A percentile compares a stretch with the other conserved stretches of the same genome.
phyloP scores from a whole-genome alignment of 2,329 filamentous ascomycete species.

The Microthyrium microscopicum region DNA sequence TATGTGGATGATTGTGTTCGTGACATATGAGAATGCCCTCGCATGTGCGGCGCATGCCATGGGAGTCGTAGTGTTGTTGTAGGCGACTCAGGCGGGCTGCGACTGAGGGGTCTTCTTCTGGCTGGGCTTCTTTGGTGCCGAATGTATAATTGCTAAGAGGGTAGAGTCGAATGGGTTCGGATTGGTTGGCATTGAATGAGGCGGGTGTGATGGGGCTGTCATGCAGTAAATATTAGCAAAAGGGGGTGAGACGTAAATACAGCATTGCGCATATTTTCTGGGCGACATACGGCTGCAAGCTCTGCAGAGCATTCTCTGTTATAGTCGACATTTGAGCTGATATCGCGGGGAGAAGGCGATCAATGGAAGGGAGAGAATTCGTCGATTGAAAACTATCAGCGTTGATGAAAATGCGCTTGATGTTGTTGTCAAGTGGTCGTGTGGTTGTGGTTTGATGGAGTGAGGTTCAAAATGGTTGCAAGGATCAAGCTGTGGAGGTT shows the following conservation, averaged over 20 bases:
- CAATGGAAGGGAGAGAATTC: no score
- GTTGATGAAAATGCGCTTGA: no score
- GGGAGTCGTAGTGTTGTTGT: slow-evolving; percentile 81
- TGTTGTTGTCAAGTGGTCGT: no score
- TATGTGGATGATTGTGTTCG: slow-evolving; percentile 97
- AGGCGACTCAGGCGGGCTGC: slow-evolving; percentile 80
- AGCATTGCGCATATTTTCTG: no score
- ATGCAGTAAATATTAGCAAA: slow-evolving; percentile 3
- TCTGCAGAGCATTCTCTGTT: slow-evolving; percentile 58
- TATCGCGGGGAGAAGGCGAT: no score
- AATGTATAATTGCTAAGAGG: slow-evolving; percentile 98
- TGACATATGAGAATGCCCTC: slow-evolving; percentile 96
- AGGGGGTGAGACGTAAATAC: neutral
- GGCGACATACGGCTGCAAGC: slow-evolving; percentile 44
- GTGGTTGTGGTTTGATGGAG: no score
- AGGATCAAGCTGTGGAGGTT: no score
- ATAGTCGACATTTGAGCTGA: slow-evolving; percentile 91
- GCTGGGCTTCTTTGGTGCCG: slow-evolving; percentile 94
- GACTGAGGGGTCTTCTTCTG: slow-evolving; percentile 92
- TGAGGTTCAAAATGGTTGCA: no score
- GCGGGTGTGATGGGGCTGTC: slow-evolving; percentile 59
- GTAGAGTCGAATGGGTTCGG: slow-evolving; percentile 75
- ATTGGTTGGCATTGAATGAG: slow-evolving; percentile 77
- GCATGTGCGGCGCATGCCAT: slow-evolving; percentile 95
- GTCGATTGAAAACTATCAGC: no score